A percentile compares a stretch with the other conserved stretches of the same genome.
Evolutionary conservation across 768 basidiomycete genomes (phyloP).

Genomic region (Boletus pseudo-olivaceus): DNA sequence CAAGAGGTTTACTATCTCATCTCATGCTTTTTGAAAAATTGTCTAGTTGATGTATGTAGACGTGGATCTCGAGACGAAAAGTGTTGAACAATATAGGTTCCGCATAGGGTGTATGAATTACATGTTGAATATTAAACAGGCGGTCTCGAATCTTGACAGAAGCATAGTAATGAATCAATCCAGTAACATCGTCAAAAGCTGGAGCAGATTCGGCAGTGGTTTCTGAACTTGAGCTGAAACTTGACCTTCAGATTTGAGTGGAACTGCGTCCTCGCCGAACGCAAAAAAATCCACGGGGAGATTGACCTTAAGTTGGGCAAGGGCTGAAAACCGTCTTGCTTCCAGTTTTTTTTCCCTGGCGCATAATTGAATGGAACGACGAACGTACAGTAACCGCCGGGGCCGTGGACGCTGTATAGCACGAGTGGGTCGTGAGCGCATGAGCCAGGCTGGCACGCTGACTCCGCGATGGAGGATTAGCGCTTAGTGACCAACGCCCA

Average conservation of each 20-base stretch:
- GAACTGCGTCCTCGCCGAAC: background rate
- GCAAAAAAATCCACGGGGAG: no score
- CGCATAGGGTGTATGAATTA: background rate
- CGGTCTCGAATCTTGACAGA: background rate
- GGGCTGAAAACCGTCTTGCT: no score
- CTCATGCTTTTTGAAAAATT: constrained; percentile 43
- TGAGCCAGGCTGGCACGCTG: no score
- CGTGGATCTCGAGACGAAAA: background rate
- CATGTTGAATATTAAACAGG: background rate
- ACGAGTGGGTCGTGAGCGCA: background rate
- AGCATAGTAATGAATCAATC: background rate
- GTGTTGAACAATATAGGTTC: background rate
- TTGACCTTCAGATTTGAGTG: background rate
- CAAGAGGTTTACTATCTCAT: constrained; percentile 70
- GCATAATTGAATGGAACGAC: no score
- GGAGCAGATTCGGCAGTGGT: background rate
- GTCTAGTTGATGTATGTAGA: background rate
- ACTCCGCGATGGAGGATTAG: no score
- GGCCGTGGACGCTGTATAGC: background rate
- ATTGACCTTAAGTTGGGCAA: no score
- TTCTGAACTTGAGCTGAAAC: background rate
- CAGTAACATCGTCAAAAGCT: background rate
- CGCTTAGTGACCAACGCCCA: background rate
- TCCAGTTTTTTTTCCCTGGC: no score
- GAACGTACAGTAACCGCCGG: no score